Evolutionary conservation across 495 filamentous ascomycete genomes (phyloP), one percentile per base, ranked within the genome.

Genomic region (Cladorrhinum samala): DNA sequence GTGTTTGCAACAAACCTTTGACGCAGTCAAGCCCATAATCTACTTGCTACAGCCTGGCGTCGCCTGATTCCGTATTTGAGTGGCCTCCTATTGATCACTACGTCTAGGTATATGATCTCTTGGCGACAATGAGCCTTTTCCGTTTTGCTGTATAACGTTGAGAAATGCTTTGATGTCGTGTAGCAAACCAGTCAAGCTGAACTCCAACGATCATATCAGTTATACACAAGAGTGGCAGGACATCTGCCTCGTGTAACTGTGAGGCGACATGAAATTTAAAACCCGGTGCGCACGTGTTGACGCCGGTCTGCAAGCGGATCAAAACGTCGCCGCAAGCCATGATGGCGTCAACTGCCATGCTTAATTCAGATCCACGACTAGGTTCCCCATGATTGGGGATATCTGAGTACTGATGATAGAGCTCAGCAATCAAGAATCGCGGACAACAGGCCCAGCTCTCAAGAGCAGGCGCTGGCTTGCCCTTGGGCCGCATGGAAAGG

Each of bases 401-500:
- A n/a, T n/a, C n/a, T n/a, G n/a, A n/a, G n/a, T n/a, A n/a, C n/a
- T n/a, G n/a, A n/a, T n/a, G n/a, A n/a, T n/a, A n/a, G n/a, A n/a
- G n/a, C n/a, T n/a, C n/a, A n/a, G n/a, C n/a, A n/a, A n/a, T n/a
- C n/a, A n/a, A n/a, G n/a, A n/a, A n/a, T n/a, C n/a, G n/a, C n/a
- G n/a, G n/a, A n/a, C n/a, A n/a, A n/a, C n/a, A n/a, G n/a, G n/a
- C n/a, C n/a, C n/a, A n/a, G n/a, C n/a, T n/a, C n/a, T n/a, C n/a
- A n/a, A n/a, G n/a, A n/a, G n/a, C n/a, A n/a, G n/a, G n/a, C n/a
- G n/a, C n/a, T n/a, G n/a, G n/a, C 5, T 6, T 38, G 54, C 14
- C 24, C 16, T 50, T 18, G 49, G 21, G 36, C 54, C 41, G 50
- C 19, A 39, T 49, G n/a, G 30, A 39, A 33, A 20, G 49, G 18